These are phyloP conservation scores for Rubus idaeus DNA, from an alignment of 306 rosid species.

Conservation along the genomic window DNA sequence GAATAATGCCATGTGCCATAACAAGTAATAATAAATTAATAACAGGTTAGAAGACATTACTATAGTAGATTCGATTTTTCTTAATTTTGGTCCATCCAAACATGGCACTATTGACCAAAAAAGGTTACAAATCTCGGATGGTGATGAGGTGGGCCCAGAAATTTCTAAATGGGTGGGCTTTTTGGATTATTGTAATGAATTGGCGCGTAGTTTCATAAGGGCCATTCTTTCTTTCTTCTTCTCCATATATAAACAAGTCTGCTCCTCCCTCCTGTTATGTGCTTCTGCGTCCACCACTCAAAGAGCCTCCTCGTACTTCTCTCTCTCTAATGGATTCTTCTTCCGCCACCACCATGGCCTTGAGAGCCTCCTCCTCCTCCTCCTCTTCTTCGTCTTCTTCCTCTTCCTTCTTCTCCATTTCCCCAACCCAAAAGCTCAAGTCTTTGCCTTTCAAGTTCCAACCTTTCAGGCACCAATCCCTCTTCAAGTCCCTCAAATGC, in stretches of 20 bases:
- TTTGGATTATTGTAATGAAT: not conserved
- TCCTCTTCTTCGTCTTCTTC: conserved; percentile 30
- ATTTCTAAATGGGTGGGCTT: not conserved
- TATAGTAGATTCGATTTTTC: no score
- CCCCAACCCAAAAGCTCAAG: conserved; percentile 15
- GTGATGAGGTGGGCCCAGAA: not conserved
- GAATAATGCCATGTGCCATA: no score
- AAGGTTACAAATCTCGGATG: not conserved
- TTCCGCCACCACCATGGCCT: conserved; percentile 45
- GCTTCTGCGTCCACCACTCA: not conserved
- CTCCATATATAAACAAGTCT: not conserved
- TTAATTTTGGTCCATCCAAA: not conserved
- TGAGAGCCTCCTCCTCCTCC: conserved; percentile 24
- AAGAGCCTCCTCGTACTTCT: conserved; percentile 7
- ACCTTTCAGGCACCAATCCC: conserved; percentile 22
- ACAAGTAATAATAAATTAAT: no score
- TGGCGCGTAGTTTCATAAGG: conserved; percentile 15
- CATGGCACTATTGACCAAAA: not conserved
- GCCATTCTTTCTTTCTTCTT: not conserved
- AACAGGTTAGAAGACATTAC: no score
- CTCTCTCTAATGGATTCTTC: conserved; percentile 39
- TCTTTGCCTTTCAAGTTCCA: conserved; percentile 27
- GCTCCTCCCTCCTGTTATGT: conserved; percentile 15
- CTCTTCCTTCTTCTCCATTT: conserved; percentile 32
- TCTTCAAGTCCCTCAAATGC: conserved; percentile 42